Percentiles rank a stretch among this genome's conserved stretches.
Conservation (phyloP, 306 rosid genomes). For the Castanea crenata region DNA sequence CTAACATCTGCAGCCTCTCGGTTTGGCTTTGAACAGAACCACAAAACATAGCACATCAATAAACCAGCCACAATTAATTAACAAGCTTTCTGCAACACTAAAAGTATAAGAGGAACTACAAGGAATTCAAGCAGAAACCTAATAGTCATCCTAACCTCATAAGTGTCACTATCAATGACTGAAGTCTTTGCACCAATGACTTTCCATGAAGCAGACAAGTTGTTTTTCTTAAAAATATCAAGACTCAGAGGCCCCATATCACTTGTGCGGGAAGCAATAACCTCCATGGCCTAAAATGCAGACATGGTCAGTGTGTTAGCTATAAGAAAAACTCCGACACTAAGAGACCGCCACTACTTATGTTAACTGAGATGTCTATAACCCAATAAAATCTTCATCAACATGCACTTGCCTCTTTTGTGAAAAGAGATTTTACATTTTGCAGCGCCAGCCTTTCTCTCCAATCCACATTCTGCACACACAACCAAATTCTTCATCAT, state of each 20-base stretch:
- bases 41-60: not conserved
- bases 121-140: slow-evolving; percentile 26
- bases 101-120: not conserved
- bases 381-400: slow-evolving; percentile 11
- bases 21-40: slow-evolving; percentile 34
- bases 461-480: slow-evolving; percentile 55
- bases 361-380: slow-evolving; percentile 18
- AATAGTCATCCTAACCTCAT: slow-evolving; percentile 59
- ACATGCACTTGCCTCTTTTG: slow-evolving; percentile 69
- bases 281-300: slow-evolving; percentile 72
- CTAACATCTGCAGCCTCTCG: slow-evolving; percentile 35
- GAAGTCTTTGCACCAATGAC: slow-evolving; percentile 45
- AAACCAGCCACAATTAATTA: not conserved
- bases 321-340: slow-evolving; percentile 3
- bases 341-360: slow-evolving; percentile 12
- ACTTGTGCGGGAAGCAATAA: slow-evolving; percentile 66
- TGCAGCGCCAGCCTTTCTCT: slow-evolving; percentile 66
- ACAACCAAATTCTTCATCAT: slow-evolving; percentile 1
- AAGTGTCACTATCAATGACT: slow-evolving; percentile 16
- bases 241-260: slow-evolving; percentile 85
- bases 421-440: slow-evolving; percentile 66
- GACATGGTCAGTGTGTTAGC: slow-evolving; percentile 26
- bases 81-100: slow-evolving; percentile 4
- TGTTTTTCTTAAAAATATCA: slow-evolving; percentile 70
- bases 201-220: slow-evolving; percentile 79